Base-by-base conservation (phyloP, 2,329 filamentous ascomycete species). In the Colletotrichum zoysiae region DNA sequence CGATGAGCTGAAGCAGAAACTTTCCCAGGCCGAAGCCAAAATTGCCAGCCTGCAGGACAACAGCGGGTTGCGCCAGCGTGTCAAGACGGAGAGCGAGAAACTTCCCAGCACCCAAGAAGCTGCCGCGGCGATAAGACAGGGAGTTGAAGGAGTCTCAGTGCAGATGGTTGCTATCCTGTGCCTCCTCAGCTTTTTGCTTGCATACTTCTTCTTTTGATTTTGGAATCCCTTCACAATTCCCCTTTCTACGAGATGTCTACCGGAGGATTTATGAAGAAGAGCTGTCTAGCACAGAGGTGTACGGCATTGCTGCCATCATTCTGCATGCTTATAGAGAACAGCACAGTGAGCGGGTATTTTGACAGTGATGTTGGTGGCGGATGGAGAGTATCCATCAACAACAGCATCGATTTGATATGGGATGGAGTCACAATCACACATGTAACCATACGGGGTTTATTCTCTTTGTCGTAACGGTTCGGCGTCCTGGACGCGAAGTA, bases 131-230 rank as follows among this genome's bases (percentile, higher is more conserved):
- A 85, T 84, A 73, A 86, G 84, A 79, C 87, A 83, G 80, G 91
- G 83, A 8, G 78, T 80, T 75, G 90, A 95, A 76, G 95, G 96
- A 30, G 95, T 99, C 4, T 91, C 96, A 0, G 90, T 99, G 61
- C 92, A 95, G 81, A 89, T 95, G 74, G 93, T 93, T 56, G 95
- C 96, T 30, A 86, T 90, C 30, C 85, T 99, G 55, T 98, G 95
- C 80, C 86, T 99, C 77, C 78, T 97, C 74, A 95, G 94, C 86
- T 99, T 99, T 85, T 83, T 99, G 79, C 88, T 98, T 77, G 96
- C 95, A 67, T 99, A 98, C 84, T 90, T 98, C 82, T 95, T 99
- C 86, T 99, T 99, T 83, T 99, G 91, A 87, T 73, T 75, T 50
- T 48, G 58, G 46, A 42, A 38, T 64, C 42, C 26, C 53, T n/a